Base-by-base conservation (phyloP, 345 rosid species). In the Linum trigynum region DNA sequence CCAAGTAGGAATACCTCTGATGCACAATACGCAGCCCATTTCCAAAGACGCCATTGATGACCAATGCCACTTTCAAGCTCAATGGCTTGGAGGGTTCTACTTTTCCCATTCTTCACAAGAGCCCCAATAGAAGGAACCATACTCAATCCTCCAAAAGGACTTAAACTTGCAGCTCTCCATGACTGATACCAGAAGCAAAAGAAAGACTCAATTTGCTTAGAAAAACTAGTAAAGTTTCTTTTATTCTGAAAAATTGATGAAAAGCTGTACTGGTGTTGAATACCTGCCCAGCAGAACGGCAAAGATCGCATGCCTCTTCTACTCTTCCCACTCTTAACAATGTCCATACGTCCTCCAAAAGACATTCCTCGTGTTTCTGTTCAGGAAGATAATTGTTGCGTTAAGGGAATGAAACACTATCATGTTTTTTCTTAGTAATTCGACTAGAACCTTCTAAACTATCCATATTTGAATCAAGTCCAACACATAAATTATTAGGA, bases 251-350 rank as follows among this genome's bases (percentile, higher is more conserved):
- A 48, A 35, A 14, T 3, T 57, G 38, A 17, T 32, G 32, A 23
- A 63, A 63, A 69, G 40, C 41, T 37, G 43, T 36, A 23, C 37
- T 39, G 57, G 63, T 37, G 72, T 57, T 65, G 23, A 65, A 63
- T 77, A 94, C 99, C 96, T 94, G 97, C 72, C 97, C 96, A 62
- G 96, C 99, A 38, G 97, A 88, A 59, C 88, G 86, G 84, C 99
- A 94, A 71, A 94, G 92, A 51, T 82, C 85, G 65, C 91, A 86
- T 68, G 99, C 99, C 84, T 94, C 96, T 61, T 85, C 87, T 55
- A 84, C 66, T 81, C 99, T 85, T 72, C 99, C 99, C 55, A 96
- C 99, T 83, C 95, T 84, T 76, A 94, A 66, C 55, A 94, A 85
- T 68, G 84, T 86, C 97, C 99, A 94, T 35, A 86, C 88, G 80